These are phyloP conservation scores for Trichoderma harzianum DNA, from an alignment of 2,329 filamentous ascomycete species.

Conservation along the genomic window DNA sequence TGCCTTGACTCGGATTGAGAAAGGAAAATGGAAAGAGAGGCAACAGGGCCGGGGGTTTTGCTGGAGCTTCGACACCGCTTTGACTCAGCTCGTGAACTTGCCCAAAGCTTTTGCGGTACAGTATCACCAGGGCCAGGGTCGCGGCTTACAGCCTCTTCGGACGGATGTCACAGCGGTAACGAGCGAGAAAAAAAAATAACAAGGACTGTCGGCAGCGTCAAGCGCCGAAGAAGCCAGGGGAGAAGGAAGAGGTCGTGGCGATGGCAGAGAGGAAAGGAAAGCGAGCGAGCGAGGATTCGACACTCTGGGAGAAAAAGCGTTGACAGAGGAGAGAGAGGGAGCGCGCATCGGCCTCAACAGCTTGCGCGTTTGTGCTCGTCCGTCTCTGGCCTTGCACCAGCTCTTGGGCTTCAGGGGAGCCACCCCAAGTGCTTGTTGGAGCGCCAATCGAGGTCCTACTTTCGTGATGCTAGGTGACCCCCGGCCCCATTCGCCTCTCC, in stretches of 20 bases:
- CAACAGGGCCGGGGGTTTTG: constrained; percentile 1
- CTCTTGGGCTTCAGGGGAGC: constrained; percentile 18
- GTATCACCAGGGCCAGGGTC: constrained; percentile 16
- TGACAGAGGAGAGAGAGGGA: constrained; percentile 2
- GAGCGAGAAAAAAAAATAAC: neutral
- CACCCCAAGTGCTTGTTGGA: neutral
- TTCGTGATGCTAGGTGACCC: constrained; percentile 15
- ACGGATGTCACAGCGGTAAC: constrained; percentile 10
- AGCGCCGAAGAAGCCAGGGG: constrained; percentile 5
- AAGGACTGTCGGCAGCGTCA: constrained; percentile 13
- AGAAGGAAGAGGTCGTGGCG: neutral
- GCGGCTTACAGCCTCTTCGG: constrained; percentile 10
- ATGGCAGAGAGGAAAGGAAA: neutral
- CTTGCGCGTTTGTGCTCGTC: constrained; percentile 3
- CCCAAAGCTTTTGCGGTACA: constrained; percentile 10
- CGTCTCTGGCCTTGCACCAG: constrained; percentile 4
- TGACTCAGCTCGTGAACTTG: constrained; percentile 16
- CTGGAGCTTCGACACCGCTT: constrained; percentile 15
- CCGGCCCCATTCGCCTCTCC: constrained; percentile 10
- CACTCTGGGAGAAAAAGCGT: neutral
- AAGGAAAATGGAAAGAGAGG: constrained; percentile 3
- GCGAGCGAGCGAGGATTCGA: constrained; percentile 8
- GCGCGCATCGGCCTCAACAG: constrained; percentile 8
- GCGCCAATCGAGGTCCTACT: constrained; percentile 14
- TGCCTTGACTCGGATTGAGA: constrained; percentile 11